Evolutionary conservation across 2,329 filamentous ascomycete genomes (phyloP).

Genomic region (Aquanectria penicillioides): DNA sequence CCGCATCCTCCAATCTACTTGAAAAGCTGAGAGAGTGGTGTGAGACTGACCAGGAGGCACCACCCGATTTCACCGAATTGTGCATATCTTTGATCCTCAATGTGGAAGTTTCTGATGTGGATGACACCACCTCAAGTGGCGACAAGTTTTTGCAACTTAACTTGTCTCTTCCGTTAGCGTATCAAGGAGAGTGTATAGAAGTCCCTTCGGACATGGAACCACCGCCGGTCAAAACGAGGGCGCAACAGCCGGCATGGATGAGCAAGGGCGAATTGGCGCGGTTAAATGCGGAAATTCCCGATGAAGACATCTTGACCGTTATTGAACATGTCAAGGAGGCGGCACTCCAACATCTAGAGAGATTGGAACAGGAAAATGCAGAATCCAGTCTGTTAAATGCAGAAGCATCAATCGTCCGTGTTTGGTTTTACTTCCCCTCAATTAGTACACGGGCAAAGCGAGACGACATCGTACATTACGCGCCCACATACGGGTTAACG

Average conservation of each 20-base stretch:
- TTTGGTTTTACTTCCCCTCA: conserved; percentile 73
- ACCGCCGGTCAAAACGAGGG: conserved; percentile 52
- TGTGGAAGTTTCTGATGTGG: conserved; percentile 33
- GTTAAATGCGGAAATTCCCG: conserved; percentile 53
- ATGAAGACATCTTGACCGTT: conserved; percentile 55
- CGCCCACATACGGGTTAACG: conserved; percentile 62
- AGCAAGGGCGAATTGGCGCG: conserved; percentile 56
- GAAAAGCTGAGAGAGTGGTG: conserved; percentile 37
- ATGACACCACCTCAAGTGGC: neutral
- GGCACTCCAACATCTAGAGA: conserved; percentile 44
- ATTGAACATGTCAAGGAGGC: conserved; percentile 56
- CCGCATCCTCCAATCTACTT: conserved; percentile 26
- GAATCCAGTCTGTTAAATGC: neutral
- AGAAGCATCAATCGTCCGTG: conserved; percentile 54
- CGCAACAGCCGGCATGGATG: conserved; percentile 63
- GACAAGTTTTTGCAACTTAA: conserved; percentile 44
- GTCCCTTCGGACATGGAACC: conserved; percentile 43
- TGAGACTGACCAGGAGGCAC: conserved; percentile 20
- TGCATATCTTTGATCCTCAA: conserved; percentile 40
- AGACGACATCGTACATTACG: conserved; percentile 64
- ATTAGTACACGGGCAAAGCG: conserved; percentile 68
- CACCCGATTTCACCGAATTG: conserved; percentile 14
- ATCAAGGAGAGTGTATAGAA: conserved; percentile 7
- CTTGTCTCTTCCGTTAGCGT: conserved; percentile 47
- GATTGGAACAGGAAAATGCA: conserved; percentile 20